Base-by-base conservation (phyloP, 2,329 filamentous ascomycete genomes). In the Aureobasidium namibiae region DNA sequence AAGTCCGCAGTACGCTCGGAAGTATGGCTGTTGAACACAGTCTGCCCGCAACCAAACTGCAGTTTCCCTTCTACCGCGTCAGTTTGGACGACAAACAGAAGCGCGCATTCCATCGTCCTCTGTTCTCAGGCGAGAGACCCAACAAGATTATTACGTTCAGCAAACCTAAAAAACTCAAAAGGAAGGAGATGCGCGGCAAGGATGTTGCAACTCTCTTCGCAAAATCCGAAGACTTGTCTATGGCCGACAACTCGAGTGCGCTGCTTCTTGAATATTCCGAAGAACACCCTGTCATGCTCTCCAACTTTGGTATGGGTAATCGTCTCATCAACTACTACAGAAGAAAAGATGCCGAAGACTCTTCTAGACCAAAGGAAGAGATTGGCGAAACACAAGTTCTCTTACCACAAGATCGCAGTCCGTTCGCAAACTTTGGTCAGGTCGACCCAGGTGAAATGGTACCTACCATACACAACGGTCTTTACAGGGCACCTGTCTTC, bases 261-360 rank as follows among this genome's bases (percentile, higher is more conserved):
- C 81, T 96, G 5, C 81, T 99, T 14, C 87, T 97, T 34, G 94
- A 99, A 73, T 99, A 99, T 71, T 95, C 90, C 9, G 94, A 99
- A 73, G 91, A 96, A 68, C 87, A 90, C 63, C 94, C 94, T 0
- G 88, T 87, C 10, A 90, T 95, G 61, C 78, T 99, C 62, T 96
- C 92, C 44, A 96, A 95, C 69, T 96, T 96, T 68, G 94, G 92
- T 64, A 99, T 99, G 94, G 92, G 92, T 56, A 95, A 88, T 71
- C 88, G 91, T 56, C 82, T 99, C 61, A 90, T 97, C 77, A 97
- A 99, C 73, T 99, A 97, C 73, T 96, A 96, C 70, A 88, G 90
- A 39, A 85, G 92, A 61, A 90, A 90, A 67, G 88, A 90, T 69
- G 83, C 75, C 34, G 89, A 95, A 46, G 89, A 94, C 62, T 83